A percentile compares a stretch with the other conserved stretches of the same genome.
phyloP scores from a whole-genome alignment of 2,329 filamentous ascomycete genomes.

The Alternaria consortialis region DNA sequence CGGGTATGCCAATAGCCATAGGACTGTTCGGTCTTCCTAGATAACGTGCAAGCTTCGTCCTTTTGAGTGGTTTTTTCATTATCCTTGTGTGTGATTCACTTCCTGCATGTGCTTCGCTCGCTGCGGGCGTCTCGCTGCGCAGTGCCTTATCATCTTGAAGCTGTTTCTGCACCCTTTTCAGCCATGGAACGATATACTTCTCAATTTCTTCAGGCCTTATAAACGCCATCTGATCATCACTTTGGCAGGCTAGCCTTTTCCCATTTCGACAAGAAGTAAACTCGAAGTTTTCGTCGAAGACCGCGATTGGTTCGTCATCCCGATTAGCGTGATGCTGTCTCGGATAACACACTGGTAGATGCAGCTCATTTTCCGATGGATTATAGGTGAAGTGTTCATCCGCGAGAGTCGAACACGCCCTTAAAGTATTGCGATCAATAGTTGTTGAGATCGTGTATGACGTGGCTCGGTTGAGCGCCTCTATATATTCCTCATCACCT shows the following conservation, averaged over 20 bases:
- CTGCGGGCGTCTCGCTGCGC: background rate
- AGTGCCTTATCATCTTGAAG: background rate
- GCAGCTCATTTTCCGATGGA: constrained; percentile 7
- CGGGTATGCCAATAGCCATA: constrained; percentile 15
- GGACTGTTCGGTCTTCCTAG: background rate
- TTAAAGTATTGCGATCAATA: constrained; percentile 23
- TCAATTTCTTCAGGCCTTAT: constrained; percentile 19
- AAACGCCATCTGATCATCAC: constrained; percentile 20
- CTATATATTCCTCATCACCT: background rate
- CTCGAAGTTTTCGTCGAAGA: background rate
- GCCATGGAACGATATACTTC: constrained; percentile 27
- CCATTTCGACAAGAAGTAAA: background rate
- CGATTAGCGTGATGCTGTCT: background rate
- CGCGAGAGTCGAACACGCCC: constrained; percentile 20
- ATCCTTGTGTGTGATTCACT: background rate
- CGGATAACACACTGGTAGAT: constrained; percentile 23
- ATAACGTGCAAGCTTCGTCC: background rate
- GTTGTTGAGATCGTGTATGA: background rate
- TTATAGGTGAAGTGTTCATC: constrained; percentile 23
- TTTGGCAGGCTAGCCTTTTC: background rate
- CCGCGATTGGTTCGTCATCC: background rate
- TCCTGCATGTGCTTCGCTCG: background rate
- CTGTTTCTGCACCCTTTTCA: constrained; percentile 10
- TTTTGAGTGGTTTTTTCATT: background rate
- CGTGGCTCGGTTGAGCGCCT: background rate